Evolutionary conservation across 2,329 filamentous ascomycete species (phyloP).

Genomic region (Tolypocladium nubicola): DNA sequence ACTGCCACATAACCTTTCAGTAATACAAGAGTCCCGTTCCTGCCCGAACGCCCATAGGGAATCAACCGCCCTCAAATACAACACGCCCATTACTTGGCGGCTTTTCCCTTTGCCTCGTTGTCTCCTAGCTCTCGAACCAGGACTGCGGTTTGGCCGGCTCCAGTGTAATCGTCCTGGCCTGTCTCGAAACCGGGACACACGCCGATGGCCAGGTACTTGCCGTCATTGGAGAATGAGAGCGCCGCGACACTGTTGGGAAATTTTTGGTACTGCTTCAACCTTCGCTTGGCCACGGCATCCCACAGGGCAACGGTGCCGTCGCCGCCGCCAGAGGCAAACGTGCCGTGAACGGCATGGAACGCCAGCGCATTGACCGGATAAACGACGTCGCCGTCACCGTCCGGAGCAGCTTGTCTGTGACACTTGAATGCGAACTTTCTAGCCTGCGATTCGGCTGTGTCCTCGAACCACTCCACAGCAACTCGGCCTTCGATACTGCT

Average conservation of each 20-base stretch:
- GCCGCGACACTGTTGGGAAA: conserved; percentile 70
- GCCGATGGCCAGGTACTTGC: conserved; percentile 67
- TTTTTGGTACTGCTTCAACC: conserved; percentile 82
- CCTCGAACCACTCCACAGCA: conserved; percentile 96
- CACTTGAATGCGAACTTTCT: conserved; percentile 99
- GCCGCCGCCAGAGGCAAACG: conserved; percentile 81
- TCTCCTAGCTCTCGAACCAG: conserved; percentile 77
- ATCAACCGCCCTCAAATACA: conserved; percentile 8
- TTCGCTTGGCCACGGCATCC: conserved; percentile 83
- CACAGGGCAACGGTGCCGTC: conserved; percentile 88
- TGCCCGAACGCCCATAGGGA: conserved; percentile 20
- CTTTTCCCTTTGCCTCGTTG: conserved; percentile 80
- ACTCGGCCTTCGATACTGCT: conserved; percentile 91
- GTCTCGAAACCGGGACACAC: conserved; percentile 83
- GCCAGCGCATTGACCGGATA: conserved; percentile 86
- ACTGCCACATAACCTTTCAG: conserved; percentile 3
- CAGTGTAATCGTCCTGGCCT: conserved; percentile 67
- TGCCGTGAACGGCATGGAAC: conserved; percentile 75
- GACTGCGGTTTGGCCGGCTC: conserved; percentile 64
- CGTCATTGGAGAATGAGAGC: conserved; percentile 66
- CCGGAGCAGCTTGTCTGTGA: conserved; percentile 64
- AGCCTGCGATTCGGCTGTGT: conserved; percentile 73
- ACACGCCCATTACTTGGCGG: conserved; percentile 43
- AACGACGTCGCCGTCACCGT: conserved; percentile 64
- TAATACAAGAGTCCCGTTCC: neutral